These are phyloP conservation scores for Stentor coeruleus DNA, from an alignment of 73 alveolate genomes.

Conservation along the genomic window DNA sequence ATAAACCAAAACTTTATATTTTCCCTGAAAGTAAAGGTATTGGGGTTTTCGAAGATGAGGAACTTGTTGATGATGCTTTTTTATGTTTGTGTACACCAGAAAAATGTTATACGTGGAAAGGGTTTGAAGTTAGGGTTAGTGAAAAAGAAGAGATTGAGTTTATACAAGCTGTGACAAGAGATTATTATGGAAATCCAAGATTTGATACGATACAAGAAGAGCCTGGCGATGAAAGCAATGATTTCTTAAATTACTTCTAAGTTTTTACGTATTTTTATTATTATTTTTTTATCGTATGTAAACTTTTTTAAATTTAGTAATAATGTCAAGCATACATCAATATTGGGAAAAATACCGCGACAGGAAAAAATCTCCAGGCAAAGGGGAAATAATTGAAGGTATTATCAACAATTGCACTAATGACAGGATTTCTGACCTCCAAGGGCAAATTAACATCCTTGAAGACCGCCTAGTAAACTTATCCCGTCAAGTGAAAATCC, in stretches of 20 bases:
- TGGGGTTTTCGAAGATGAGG: slow-evolving; percentile 59
- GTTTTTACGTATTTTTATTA: no score
- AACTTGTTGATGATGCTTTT: slow-evolving; percentile 48
- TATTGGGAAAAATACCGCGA: slow-evolving; percentile 29
- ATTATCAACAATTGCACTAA: no score
- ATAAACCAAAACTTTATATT: slow-evolving; percentile 39
- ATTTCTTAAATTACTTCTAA: slow-evolving; percentile 37
- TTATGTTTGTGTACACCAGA: slow-evolving; percentile 44
- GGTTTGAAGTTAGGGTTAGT: slow-evolving; percentile 33
- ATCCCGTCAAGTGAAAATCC: background rate
- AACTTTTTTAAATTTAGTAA: no score
- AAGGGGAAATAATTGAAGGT: background rate
- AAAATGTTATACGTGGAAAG: slow-evolving; percentile 41
- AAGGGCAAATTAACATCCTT: background rate
- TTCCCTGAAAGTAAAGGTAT: slow-evolving; percentile 35
- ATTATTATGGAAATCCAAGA: slow-evolving; percentile 36
- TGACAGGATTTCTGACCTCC: background rate
- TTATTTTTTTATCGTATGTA: no score
- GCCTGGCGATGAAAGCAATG: slow-evolving; percentile 40
- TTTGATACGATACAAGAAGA: slow-evolving; percentile 30
- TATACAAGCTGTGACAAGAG: slow-evolving; percentile 25
- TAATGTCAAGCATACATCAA: background rate
- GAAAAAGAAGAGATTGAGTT: slow-evolving; percentile 30
- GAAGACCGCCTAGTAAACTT: background rate
- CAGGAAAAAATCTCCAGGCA: slow-evolving; percentile 9